Evolutionary conservation across 176 grass and related monocot species (phyloP).

Genomic region (Aegilops longissima): DNA sequence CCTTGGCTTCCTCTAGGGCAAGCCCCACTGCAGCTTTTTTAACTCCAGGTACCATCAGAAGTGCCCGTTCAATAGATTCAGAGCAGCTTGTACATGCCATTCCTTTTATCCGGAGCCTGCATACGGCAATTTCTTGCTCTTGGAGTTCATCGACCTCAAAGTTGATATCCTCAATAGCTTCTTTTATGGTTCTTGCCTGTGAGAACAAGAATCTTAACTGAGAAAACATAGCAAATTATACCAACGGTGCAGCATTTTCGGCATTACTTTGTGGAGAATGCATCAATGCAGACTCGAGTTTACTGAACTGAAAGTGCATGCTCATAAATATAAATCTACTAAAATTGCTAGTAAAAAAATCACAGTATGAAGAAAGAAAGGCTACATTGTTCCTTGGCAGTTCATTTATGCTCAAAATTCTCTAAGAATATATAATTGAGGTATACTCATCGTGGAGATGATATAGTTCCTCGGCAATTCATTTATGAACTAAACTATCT

Average conservation of each 20-base stretch:
- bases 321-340: neutral
- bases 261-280: neutral
- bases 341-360: neutral
- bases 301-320: slow-evolving; percentile 6
- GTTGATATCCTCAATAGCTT: slow-evolving; percentile 72
- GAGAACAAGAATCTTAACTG: slow-evolving; percentile 18
- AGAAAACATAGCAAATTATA: slow-evolving; percentile 18
- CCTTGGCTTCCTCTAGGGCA: slow-evolving; percentile 95
- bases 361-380: neutral
- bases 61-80: slow-evolving; percentile 80
- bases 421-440: neutral
- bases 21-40: slow-evolving; percentile 93
- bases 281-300: neutral
- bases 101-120: slow-evolving; percentile 93
- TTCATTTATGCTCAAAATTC: neutral
- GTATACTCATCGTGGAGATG: neutral
- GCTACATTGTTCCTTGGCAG: neutral
- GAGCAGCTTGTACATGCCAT: slow-evolving; percentile 99
- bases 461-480: neutral
- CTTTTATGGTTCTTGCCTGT: slow-evolving; percentile 72
- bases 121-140: slow-evolving; percentile 85
- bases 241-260: neutral
- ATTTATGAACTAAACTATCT: neutral
- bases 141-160: slow-evolving; percentile 75
- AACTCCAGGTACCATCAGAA: slow-evolving; percentile 85